Conservation (phyloP, 2,329 filamentous ascomycete species). For the Eutypa lata region DNA sequence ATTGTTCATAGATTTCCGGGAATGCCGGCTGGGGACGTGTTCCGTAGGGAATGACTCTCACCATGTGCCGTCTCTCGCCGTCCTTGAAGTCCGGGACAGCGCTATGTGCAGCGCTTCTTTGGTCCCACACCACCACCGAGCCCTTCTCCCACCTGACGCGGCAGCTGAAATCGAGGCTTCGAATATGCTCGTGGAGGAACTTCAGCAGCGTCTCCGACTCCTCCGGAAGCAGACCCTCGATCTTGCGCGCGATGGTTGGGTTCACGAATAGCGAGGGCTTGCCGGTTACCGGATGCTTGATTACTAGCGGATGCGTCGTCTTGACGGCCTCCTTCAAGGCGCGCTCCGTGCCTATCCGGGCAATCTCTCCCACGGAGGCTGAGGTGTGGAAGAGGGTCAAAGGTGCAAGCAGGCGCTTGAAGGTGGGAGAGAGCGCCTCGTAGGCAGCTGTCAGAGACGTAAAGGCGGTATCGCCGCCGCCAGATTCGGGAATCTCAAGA, state of each 20-base stretch:
- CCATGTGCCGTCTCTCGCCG: slow-evolving; percentile 28
- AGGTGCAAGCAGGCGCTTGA: slow-evolving; percentile 8
- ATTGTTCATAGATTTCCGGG: neutral
- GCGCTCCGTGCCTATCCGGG: slow-evolving; percentile 23
- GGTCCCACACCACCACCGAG: slow-evolving; percentile 29
- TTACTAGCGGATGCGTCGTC: slow-evolving; percentile 25
- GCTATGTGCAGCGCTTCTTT: slow-evolving; percentile 21
- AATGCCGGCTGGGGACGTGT: slow-evolving; percentile 14
- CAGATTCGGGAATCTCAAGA: slow-evolving; percentile 22
- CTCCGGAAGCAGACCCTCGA: slow-evolving; percentile 27
- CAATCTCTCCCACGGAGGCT: slow-evolving; percentile 27
- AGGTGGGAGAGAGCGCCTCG: slow-evolving; percentile 25
- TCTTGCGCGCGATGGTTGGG: slow-evolving; percentile 25
- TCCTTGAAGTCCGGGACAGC: slow-evolving; percentile 29
- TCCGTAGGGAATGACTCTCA: slow-evolving; percentile 27
- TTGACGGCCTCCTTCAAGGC: slow-evolving; percentile 26
- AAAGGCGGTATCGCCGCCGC: slow-evolving; percentile 28
- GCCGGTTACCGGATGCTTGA: slow-evolving; percentile 26
- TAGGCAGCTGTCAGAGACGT: slow-evolving; percentile 28
- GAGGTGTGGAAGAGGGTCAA: slow-evolving; percentile 17
- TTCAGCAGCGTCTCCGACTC: slow-evolving; percentile 25
- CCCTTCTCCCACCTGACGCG: slow-evolving; percentile 27
- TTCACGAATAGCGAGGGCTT: slow-evolving; percentile 26
- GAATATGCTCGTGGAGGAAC: slow-evolving; percentile 27
- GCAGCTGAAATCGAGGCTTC: slow-evolving; percentile 29